Base-by-base conservation (phyloP, 179 eudicot genomes). In the Drosera spatulata region DNA sequence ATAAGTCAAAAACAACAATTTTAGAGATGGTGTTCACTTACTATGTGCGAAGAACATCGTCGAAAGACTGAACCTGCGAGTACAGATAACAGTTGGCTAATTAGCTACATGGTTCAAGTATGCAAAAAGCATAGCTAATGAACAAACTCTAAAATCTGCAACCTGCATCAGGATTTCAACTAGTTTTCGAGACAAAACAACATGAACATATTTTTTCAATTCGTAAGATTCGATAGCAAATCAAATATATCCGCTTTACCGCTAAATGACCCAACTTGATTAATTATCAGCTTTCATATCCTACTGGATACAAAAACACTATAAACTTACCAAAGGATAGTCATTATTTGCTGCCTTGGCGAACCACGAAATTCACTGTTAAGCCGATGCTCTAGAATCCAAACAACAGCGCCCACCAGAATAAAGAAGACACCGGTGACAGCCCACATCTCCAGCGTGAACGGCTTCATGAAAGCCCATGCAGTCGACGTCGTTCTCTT, bases 341-440 rank as follows among this genome's bases (percentile, higher is more conserved):
- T 65, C 8, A 50, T 56, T 3, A 58, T n/a, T 22, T 65, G 69
- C 50, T 50, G 63, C 10, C 56, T 39, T 42, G 62, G 69, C 6
- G 69, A 42, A n/a, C 68, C 68, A 2, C 68, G 68, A 64, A 64
- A 64, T 13, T 64, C 68, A 39, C 50, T 49, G 10, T 64, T 64
- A 4, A 39, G 38, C 42, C 55, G 61, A 64, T 64, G 68, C 61
- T 64, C 68, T n/a, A 65, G 63, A 50, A 57, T 65, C 69, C 69
- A 65, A 11, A 65, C 69, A 41, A 65, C 69, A 50, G 55, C 57
- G 41, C 69, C 69, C 6, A 65, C 62, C 6, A 65, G 41, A 5
- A 65, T 56, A 46, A 65, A 56, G 60, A 56, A 50, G 7, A 15
- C 22, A 22, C 50, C 62, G 6, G 62, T 65, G 41, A 65, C 56